Evolutionary conservation across 2,329 filamentous ascomycete species (phyloP).

Genomic region (Tolypocladium ophioglossoides): DNA sequence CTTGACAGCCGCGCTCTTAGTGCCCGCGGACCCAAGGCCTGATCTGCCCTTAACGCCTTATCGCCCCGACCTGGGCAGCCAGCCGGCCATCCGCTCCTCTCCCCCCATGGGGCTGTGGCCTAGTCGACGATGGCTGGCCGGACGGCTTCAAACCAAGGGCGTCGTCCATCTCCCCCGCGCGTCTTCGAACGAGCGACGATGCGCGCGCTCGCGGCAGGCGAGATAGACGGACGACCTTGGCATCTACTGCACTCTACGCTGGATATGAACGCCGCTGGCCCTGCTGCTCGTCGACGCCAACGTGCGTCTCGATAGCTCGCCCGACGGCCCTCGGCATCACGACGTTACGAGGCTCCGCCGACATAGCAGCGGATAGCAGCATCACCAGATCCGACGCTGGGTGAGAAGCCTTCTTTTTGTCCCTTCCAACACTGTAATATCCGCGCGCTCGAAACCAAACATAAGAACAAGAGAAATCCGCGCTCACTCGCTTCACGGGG

Average conservation of each 20-base stretch:
- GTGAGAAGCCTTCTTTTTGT: neutral
- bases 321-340: neutral
- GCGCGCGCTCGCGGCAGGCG: neutral
- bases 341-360: neutral
- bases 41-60: neutral
- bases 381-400: no score
- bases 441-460: neutral
- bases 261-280: no score
- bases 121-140: no score
- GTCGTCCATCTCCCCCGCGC: neutral
- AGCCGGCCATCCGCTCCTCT: neutral
- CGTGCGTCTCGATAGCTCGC: neutral
- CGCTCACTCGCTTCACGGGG: neutral
- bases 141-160: neutral
- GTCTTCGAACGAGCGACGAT: neutral
- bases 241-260: no score
- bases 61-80: no score
- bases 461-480: neutral
- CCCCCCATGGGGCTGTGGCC: neutral
- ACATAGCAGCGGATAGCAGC: neutral
- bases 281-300: neutral
- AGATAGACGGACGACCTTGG: no score
- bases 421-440: neutral
- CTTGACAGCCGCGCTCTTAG: neutral
- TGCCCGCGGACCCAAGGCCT: neutral